Percentiles rank a stretch among this genome's conserved stretches.
phyloP scores from a whole-genome alignment of 345 rosid genomes.

The Kernera saxatilis region DNA sequence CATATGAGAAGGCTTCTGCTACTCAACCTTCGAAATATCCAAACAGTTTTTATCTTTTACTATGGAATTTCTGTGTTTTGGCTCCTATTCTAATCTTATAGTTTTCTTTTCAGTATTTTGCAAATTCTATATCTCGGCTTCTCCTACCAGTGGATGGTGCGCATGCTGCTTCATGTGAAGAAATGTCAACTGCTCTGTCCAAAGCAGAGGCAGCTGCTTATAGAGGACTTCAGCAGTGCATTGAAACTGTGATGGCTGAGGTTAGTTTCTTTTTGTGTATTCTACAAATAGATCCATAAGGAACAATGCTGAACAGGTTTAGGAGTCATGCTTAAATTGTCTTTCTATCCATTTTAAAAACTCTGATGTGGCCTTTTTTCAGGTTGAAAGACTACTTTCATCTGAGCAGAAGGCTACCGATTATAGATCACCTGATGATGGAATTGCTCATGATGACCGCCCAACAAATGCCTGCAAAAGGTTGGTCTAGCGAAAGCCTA shows the following conservation, averaged over 20 bases:
- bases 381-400: constrained; percentile 92
- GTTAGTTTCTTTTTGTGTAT: constrained; percentile 38
- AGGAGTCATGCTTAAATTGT: background rate
- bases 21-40: background rate
- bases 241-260: constrained; percentile 99
- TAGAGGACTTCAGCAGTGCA: constrained; percentile 99
- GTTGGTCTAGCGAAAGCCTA: constrained; percentile 37
- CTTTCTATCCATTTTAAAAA: background rate
- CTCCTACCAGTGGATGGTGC: constrained; percentile 98
- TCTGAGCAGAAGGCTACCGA: constrained; percentile 94
- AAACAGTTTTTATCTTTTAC: background rate
- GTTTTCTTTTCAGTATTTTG: constrained; percentile 61
- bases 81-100: background rate
- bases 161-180: constrained; percentile 97
- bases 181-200: constrained; percentile 96
- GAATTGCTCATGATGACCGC: constrained; percentile 88
- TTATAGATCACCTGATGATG: constrained; percentile 92
- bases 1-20: constrained; percentile 13
- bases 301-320: background rate
- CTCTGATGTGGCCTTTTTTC: constrained; percentile 16
- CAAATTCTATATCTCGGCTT: constrained; percentile 93
- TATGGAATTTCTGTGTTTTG: background rate
- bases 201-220: constrained; percentile 98
- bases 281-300: background rate
- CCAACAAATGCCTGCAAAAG: constrained; percentile 96